Conservation (phyloP, 2,329 filamentous ascomycete species). For the Alternaria atra region DNA sequence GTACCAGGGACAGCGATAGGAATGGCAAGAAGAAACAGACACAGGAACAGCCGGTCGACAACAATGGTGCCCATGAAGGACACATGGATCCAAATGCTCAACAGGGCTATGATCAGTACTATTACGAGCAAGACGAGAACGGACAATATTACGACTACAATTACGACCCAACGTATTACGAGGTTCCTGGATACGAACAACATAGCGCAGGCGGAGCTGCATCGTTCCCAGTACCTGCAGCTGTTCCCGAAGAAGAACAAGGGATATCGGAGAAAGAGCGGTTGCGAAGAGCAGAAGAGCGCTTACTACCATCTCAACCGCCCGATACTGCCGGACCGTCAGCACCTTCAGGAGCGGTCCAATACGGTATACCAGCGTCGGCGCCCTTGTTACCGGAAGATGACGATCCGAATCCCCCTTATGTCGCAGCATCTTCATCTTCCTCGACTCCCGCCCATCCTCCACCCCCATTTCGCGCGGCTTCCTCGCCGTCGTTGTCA, state of each 20-base stretch:
- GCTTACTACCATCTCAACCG: conserved; percentile 82
- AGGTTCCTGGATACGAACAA: conserved; percentile 40
- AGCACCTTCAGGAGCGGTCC: conserved; percentile 52
- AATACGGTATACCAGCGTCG: conserved; percentile 42
- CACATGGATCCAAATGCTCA: conserved; percentile 23
- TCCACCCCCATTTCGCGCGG: conserved; percentile 37
- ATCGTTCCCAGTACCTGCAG: conserved; percentile 63
- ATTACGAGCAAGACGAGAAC: conserved; percentile 45
- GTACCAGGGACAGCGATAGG: conserved; percentile 77
- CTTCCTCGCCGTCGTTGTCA: conserved; percentile 22
- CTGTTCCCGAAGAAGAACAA: conserved; percentile 64
- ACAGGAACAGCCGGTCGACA: conserved; percentile 18
- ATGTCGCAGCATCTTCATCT: conserved; percentile 32
- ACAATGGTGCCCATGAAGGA: conserved; percentile 35
- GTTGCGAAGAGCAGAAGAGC: conserved; percentile 77
- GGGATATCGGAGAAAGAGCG: conserved; percentile 82
- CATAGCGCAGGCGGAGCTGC: conserved; percentile 51
- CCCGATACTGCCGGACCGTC: conserved; percentile 59
- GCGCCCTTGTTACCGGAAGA: conserved; percentile 50
- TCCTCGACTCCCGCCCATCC: conserved; percentile 33
- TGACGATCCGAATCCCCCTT: conserved; percentile 35
- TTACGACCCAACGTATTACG: conserved; percentile 44
- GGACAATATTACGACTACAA: conserved; percentile 45
- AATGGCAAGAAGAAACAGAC: conserved; percentile 58
- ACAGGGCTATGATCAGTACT: conserved; percentile 35